These are phyloP conservation scores for Solanum microdontum DNA, from an alignment of 257 asterid genomes.

Conservation along the genomic window DNA sequence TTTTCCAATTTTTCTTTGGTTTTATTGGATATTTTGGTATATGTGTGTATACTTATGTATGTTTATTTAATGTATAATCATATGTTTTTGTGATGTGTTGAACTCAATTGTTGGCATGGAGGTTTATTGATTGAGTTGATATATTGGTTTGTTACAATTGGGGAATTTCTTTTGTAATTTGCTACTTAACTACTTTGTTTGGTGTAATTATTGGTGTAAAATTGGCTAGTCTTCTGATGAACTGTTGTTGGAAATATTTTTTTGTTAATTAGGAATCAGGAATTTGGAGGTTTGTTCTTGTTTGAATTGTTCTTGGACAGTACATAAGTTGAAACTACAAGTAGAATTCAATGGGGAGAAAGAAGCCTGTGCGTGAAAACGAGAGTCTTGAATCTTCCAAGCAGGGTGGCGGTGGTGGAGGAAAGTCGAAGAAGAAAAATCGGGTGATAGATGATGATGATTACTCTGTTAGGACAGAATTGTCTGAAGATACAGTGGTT, in stretches of 20 bases:
- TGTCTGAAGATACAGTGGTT: constrained; percentile 45
- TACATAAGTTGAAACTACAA: constrained; percentile 8
- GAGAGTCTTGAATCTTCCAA: constrained; percentile 22
- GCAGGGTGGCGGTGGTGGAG: constrained; percentile 30
- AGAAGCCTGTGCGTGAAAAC: constrained; percentile 52
- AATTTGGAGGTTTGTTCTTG: background rate
- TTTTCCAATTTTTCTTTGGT: background rate
- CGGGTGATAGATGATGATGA: constrained; percentile 59
- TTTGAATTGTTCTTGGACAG: background rate
- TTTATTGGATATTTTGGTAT: background rate
- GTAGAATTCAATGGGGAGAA: constrained; percentile 53
- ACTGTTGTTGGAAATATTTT: background rate
- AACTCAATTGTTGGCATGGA: background rate
- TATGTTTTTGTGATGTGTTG: background rate
- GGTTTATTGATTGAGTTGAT: background rate
- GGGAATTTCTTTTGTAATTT: background rate
- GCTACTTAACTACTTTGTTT: background rate
- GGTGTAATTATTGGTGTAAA: background rate
- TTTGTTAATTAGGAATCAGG: background rate
- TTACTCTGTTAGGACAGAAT: constrained; percentile 49
- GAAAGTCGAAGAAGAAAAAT: constrained; percentile 66
- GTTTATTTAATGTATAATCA: background rate
- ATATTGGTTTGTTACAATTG: background rate
- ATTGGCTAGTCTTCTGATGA: background rate
- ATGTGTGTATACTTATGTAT: background rate